Percentiles rank a stretch among this genome's conserved stretches.
Evolutionary conservation across 257 asterid genomes (phyloP).

Genomic region (Nicotiana paniculata): DNA sequence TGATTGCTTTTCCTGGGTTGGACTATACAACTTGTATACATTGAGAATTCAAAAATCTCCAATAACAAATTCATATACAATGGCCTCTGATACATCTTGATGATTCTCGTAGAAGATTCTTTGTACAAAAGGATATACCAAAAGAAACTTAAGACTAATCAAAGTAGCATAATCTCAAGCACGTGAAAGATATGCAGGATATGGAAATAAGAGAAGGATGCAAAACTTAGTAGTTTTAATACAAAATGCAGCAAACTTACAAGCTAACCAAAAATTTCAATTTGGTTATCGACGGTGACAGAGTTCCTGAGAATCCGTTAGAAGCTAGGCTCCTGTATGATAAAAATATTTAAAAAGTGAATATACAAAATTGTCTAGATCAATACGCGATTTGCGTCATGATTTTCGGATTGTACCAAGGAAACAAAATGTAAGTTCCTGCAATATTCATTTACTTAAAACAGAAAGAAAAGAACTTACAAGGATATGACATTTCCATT

Average conservation of each 20-base stretch:
- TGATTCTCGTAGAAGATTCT: background rate
- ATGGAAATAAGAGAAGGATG: background rate
- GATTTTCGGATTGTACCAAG: background rate
- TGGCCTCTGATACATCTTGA: background rate
- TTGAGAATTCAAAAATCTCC: background rate
- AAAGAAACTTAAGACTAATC: background rate
- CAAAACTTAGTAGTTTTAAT: background rate
- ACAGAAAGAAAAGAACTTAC: constrained; percentile 24
- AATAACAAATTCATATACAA: background rate
- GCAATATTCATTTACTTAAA: background rate
- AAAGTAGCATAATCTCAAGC: background rate
- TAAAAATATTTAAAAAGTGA: background rate
- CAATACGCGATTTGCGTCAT: background rate
- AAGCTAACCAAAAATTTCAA: constrained; percentile 54
- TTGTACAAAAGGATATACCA: no score
- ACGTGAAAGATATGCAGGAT: background rate
- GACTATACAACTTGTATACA: background rate
- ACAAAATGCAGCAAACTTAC: constrained; percentile 34
- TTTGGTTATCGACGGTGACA: constrained; percentile 62
- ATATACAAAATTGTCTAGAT: background rate
- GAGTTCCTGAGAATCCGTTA: constrained; percentile 73
- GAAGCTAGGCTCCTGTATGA: constrained; percentile 62
- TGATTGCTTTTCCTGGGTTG: background rate
- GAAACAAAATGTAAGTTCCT: background rate
- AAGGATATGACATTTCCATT: constrained; percentile 62